Base-by-base conservation (phyloP, 768 basidiomycete species). In the Termitomyces sp. region DNA sequence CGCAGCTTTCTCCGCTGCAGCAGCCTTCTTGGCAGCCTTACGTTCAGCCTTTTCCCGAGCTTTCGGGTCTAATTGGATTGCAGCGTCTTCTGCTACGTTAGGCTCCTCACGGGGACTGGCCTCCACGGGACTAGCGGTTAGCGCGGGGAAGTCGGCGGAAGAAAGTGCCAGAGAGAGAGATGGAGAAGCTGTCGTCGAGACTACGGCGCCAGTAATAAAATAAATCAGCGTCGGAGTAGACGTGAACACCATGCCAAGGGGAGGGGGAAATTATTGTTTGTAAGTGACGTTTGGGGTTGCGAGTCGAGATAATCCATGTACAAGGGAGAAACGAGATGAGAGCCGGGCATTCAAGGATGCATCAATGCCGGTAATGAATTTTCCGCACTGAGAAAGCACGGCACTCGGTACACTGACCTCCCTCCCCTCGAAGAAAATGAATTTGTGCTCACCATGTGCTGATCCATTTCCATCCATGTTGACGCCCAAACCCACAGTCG, bases 311-410 rank as follows among this genome's bases (percentile, higher is more conserved):
- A 68, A 65, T 71, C 73, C 69, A 74, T 70, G 67, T 66, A 69
- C 69, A 67, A 58, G 44, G 64, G 64, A 63, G 62, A 60, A 62
- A 61, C 61, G 63, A 57, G 59, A 68, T 60, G 68, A 63, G 68
- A 64, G 68, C 68, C 67, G 69, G 62, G 69, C 64, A 69, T 71
- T 70, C 67, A 71, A 71, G 62, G 73, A 71, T 73, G 67, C 62
- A 76, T 89, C 78, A 89, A 76, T 79, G 80, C 69, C 80, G 85
- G 80, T 84, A 77, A 73, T 82, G 82, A 75, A 82, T 75, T 81
- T 85, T 86, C 85, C 86, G 87, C 84, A 87, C 88, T 90, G 86
- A 77, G 75, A 87, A 89, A 87, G 87, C 78, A 88, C 84, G 86
- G 86, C 73, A 75, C 87, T 90, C 80, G 89, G 87, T 89, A 91